phyloP scores from a whole-genome alignment of 1,139 yeast species.

The Sugiyamaella castrensis region DNA sequence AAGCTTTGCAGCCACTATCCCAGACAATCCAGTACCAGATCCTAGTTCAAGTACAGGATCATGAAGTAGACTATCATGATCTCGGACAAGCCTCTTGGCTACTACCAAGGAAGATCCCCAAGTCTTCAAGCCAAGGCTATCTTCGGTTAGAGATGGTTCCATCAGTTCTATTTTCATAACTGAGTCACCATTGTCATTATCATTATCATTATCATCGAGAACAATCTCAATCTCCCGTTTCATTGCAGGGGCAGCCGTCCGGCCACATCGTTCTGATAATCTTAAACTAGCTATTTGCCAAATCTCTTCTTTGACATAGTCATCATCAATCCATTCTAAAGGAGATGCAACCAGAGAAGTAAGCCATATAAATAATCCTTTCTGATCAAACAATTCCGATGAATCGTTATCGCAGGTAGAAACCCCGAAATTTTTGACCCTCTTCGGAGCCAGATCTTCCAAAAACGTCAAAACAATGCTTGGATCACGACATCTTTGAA shows the following conservation, averaged over 20 bases:
- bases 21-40: constrained; percentile 90
- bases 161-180: constrained; percentile 44
- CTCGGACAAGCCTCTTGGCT: constrained; percentile 49
- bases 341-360: constrained; percentile 61
- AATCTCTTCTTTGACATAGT: constrained; percentile 44
- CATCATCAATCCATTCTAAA: constrained; percentile 48
- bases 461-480: constrained; percentile 2
- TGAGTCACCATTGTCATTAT: neutral
- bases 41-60: constrained; percentile 75
- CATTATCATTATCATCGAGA: constrained; percentile 2
- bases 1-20: constrained; percentile 54
- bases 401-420: constrained; percentile 20
- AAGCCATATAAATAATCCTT: constrained; percentile 55
- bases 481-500: constrained; percentile 3
- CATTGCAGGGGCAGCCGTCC: constrained; percentile 78
- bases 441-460: constrained; percentile 40
- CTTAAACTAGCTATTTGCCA: constrained; percentile 58
- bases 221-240: constrained; percentile 45
- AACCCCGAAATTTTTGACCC: constrained; percentile 54
- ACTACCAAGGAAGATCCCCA: constrained; percentile 91
- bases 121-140: constrained; percentile 85
- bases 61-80: constrained; percentile 29
- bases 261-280: constrained; percentile 79
- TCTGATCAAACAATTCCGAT: constrained; percentile 25
- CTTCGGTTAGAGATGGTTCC: constrained; percentile 86